Evolutionary conservation across 495 filamentous ascomycete species (phyloP), one percentile per base, ranked within the genome.

Genomic region (Pyronema omphalodes): DNA sequence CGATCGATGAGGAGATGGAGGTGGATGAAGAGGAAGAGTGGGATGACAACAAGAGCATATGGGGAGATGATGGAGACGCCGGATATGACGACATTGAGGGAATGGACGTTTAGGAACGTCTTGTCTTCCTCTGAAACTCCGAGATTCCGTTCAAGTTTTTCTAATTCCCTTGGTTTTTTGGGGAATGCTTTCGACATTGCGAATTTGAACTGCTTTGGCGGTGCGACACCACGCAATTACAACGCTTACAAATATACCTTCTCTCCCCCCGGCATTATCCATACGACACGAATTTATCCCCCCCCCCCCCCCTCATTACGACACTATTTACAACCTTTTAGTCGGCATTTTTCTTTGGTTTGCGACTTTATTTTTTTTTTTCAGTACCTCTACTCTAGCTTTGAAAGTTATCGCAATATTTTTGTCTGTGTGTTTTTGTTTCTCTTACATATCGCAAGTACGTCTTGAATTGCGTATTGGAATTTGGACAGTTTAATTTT

Each of bases 1-100:
- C 23, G 23, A 12, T 6, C 48, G 56, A 40, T 44, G 53, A 41
- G 46, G 59, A 37, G 47, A 19, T 57, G 57, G 61, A 51, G 54
- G 52, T 62, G 51, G 60, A 57, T 44, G 41, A 70, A 60, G 66
- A 57, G 61, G 37, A 72, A 65, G 54, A 69, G 63, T 46, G 59
- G 17, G 62, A 53, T 12, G 68, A 70, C 69, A 62, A 72, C 11
- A 75, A 67, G 61, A 73, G 54, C 67, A 67, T 43, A 67, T 70
- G 60, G 63, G 74, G 75, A 53, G 73, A 65, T 3, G 63, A 76
- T 36, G 67, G 65, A 6, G 70, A 62, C 39, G 23, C 23, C 23
- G 47, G 47, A 50, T 50, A 50, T 23, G 50, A 52, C 1, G 50
- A 52, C n/a, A 33, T 33, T 14, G 50, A 52, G 29, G 37, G 37